These are phyloP conservation scores for Candida multigemmis DNA, from an alignment of 805 yeast species.

Conservation along the genomic window DNA sequence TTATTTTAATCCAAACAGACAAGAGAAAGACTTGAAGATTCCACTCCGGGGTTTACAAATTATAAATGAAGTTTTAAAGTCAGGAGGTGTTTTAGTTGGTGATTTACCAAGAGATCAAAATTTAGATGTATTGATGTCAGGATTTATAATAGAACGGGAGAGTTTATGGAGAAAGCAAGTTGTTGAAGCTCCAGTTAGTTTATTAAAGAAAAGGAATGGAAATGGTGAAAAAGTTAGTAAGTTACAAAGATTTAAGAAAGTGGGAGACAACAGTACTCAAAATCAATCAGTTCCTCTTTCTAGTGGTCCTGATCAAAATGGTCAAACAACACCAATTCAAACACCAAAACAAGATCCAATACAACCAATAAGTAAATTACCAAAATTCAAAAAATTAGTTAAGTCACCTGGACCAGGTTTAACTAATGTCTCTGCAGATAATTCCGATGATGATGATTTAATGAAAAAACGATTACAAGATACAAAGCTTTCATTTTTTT, in stretches of 20 bases:
- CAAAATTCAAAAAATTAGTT: slow-evolving; percentile 7
- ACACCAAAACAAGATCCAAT: background rate
- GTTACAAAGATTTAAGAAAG: slow-evolving; percentile 9
- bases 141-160: slow-evolving; percentile 46
- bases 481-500: slow-evolving; percentile 46
- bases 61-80: slow-evolving; percentile 27
- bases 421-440: slow-evolving; percentile 37
- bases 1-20: slow-evolving; percentile 47
- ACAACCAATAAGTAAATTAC: slow-evolving; percentile 1
- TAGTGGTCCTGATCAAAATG: background rate
- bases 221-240: slow-evolving; percentile 5
- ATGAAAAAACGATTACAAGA: slow-evolving; percentile 36
- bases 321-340: background rate
- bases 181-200: slow-evolving; percentile 18
- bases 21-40: slow-evolving; percentile 31
- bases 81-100: slow-evolving; percentile 44
- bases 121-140: slow-evolving; percentile 58
- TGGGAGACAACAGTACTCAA: slow-evolving; percentile 11
- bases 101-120: slow-evolving; percentile 41
- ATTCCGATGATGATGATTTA: slow-evolving; percentile 31
- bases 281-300: background rate
- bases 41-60: slow-evolving; percentile 16
- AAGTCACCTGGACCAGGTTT: slow-evolving; percentile 15
- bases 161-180: slow-evolving; percentile 41
- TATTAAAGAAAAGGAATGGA: slow-evolving; percentile 15